phyloP scores from a whole-genome alignment of 1,284 basidiomycete species.

The Albatrellus sp. region DNA sequence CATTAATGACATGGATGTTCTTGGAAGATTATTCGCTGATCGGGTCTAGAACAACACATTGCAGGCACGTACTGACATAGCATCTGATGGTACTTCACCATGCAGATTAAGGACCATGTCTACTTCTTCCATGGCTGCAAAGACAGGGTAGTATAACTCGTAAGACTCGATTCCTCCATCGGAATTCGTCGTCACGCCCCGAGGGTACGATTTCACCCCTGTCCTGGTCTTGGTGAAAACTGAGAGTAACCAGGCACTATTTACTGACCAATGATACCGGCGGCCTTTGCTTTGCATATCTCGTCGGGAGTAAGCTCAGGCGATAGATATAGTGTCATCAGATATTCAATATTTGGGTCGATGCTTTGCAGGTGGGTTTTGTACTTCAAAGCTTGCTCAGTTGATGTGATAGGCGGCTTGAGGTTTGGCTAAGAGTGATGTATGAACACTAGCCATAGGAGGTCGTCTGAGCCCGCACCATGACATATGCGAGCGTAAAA shows the following conservation, averaged over 20 bases:
- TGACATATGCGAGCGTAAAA: conserved; percentile 89
- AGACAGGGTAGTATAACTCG: conserved; percentile 88
- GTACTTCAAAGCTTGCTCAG: conserved; percentile 77
- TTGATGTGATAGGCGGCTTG: conserved; percentile 82
- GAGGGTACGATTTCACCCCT: conserved; percentile 96
- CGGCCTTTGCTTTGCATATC: conserved; percentile 75
- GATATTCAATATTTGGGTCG: conserved; percentile 72
- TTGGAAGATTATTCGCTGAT: conserved; percentile 19
- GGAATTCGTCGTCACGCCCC: conserved; percentile 97
- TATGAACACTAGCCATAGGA: no score
- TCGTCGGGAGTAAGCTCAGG: conserved; percentile 86
- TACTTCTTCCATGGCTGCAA: conserved; percentile 88
- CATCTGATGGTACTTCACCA: conserved; percentile 92
- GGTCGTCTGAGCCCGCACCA: conserved; percentile 42
- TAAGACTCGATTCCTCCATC: conserved; percentile 96
- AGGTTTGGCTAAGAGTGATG: conserved; percentile 70
- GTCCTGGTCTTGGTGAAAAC: background rate
- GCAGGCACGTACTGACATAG: conserved; percentile 45
- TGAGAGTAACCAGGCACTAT: conserved; percentile 3
- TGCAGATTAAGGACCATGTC: conserved; percentile 95
- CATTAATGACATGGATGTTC: conserved; percentile 92
- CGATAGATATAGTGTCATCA: conserved; percentile 95
- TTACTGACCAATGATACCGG: conserved; percentile 67
- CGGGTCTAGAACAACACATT: background rate
- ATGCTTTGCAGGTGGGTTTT: conserved; percentile 64